Base-by-base conservation (phyloP, 345 rosid species). In the Geranium rotundifolium region DNA sequence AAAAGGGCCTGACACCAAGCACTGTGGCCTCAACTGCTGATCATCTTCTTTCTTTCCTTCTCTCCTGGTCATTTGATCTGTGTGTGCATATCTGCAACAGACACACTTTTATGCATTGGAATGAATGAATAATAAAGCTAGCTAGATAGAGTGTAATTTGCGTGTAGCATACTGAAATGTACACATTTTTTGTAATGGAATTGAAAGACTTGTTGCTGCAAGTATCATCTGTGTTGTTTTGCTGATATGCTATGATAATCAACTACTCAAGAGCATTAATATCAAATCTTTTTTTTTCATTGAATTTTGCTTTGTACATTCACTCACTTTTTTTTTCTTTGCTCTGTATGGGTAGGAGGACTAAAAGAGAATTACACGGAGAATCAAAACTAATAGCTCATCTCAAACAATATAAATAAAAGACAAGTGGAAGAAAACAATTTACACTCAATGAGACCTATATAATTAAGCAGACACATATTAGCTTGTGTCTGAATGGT, bases 21-120 rank as follows among this genome's bases (percentile, higher is more conserved):
- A 68, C 73, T 93, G 96, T 54, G 96, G 99, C 72, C 77, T 88
- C 85, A 90, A 93, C 67, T 93, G 97, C 77, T 93, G 80, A 84
- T 65, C 63, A 23, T 62, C 60, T 57, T 39, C 65, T 58, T 58
- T 60, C 62, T 56, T 69, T 60, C 62, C 52, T 69, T 72, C 75
- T 63, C 29, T 75, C 66, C 63, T 61, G 68, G 69, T 56, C 14
- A 20, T 59, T 60, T 66, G 71, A 49, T 54, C 62, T 67, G 62
- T 56, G 59, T 62, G 59, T 59, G 67, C n/a, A 37, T 23, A 19
- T 30, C 27, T 23, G 27, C 27, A 23, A 23, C 27, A 23, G 27
- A 46, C 63, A n/a, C 41, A 13, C 23, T 7, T 57, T 57, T 56
- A 31, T n/a, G 41, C 12, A 30, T 31, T 61, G 29, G 17, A 17